Evolutionary conservation across 805 yeast species (phyloP), one percentile per base, ranked within the genome.

Genomic region (Yamadazyma kitorensis): DNA sequence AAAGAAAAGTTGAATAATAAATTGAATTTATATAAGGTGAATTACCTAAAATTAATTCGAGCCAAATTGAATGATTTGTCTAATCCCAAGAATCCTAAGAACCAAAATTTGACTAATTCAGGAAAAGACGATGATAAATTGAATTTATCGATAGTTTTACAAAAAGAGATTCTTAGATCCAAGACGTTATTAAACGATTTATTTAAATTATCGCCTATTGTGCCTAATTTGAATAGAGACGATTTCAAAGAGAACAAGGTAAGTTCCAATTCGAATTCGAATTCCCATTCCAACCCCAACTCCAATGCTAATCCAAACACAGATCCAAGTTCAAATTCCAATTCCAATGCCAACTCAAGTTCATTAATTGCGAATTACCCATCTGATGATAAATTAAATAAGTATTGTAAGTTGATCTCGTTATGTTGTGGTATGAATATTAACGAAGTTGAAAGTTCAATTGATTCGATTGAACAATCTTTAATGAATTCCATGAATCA

Each of bases 341-440:
- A n/a, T n/a, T n/a, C n/a, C n/a, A n/a, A n/a, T n/a, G 22, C 22
- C 7, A 19, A 6, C 22, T 7, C 7, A 19, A 19, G 10, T 19
- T 48, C 57, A 13, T 41, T 48, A 11, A 49, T 54, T 12, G 44
- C 55, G 17, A 44, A 43, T 29, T 56, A 49, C 36, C 56, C 67
- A 3, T 39, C 50, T 5, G 56, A 55, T 24, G 68, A 63, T 37
- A 54, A 52, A 29, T 50, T 65, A 20, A 53, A 54, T 48, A 67
- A 67, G 41, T 67, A 67, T 42, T 62, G 70, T 42, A 55, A 56
- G 39, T 51, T 67, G 36, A 61, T 67, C 6, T 57, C 72, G 10
- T 44, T 60, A 16, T 64, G 72, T 39, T 67, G 72, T 37, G 73
- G 69, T 10, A 62, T 67, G 69, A 46, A 59, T 27, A 42, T 63